phyloP scores from a whole-genome alignment of 2,329 filamentous ascomycete species.

The Phaeosphaeria sp. region DNA sequence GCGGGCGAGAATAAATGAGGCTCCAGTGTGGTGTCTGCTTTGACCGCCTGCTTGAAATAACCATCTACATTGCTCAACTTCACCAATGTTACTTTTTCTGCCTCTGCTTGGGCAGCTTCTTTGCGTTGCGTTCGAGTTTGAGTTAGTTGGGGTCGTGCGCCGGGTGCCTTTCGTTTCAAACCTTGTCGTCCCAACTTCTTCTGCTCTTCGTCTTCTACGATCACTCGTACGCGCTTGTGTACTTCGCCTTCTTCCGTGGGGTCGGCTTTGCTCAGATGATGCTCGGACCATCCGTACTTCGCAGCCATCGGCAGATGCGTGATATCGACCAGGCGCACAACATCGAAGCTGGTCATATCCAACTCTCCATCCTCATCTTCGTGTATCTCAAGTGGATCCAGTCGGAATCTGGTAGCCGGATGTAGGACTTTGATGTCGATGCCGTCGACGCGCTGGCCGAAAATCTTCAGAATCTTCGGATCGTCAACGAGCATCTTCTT shows the following conservation, averaged over 20 bases:
- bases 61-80: neutral
- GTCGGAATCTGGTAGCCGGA: slow-evolving; percentile 8
- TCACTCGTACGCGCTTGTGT: neutral
- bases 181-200: neutral
- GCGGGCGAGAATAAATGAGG: neutral
- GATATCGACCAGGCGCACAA: slow-evolving; percentile 1
- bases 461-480: slow-evolving; percentile 11
- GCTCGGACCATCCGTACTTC: neutral
- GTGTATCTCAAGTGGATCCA: neutral
- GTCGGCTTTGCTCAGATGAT: neutral
- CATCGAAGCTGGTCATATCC: neutral
- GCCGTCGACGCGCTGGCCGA: slow-evolving; percentile 1
- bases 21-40: neutral
- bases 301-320: slow-evolving; percentile 1
- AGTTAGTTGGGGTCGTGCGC: neutral
- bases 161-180: neutral
- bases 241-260: neutral
- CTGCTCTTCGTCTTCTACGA: neutral
- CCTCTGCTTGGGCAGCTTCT: neutral
- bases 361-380: neutral
- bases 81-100: neutral
- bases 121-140: neutral
- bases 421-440: slow-evolving; percentile 11
- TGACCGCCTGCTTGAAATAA: neutral
- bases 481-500: slow-evolving; percentile 15